Percentiles rank a stretch among this genome's conserved stretches.
These are phyloP conservation scores for Magnusiomyces tetraspermus DNA, from an alignment of 1,139 yeast species.

Conservation along the genomic window DNA sequence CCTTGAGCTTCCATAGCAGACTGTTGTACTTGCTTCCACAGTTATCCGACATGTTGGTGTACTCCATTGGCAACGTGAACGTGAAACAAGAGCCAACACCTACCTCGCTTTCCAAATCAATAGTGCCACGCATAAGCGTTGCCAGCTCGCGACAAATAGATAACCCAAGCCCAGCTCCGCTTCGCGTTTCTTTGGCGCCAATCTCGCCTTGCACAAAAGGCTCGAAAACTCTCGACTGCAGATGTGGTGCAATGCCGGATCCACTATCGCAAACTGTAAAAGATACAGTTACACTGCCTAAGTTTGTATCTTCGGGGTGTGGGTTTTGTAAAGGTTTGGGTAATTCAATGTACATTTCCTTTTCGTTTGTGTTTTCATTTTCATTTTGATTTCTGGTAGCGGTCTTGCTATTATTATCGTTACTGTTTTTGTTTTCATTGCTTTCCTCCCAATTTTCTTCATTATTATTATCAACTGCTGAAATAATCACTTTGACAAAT, in stretches of 20 bases:
- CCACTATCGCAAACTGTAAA: constrained; percentile 52
- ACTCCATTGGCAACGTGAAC: constrained; percentile 63
- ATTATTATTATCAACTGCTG: constrained; percentile 15
- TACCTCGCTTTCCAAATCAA: constrained; percentile 39
- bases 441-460: constrained; percentile 14
- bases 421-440: constrained; percentile 20
- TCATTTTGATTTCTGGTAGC: background rate
- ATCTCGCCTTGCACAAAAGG: constrained; percentile 95
- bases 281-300: constrained; percentile 24
- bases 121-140: constrained; percentile 9
- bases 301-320: constrained; percentile 85
- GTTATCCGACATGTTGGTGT: background rate
- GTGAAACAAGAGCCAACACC: constrained; percentile 73
- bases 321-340: constrained; percentile 85
- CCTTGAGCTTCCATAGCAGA: no score
- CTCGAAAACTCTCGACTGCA: constrained; percentile 78
- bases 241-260: constrained; percentile 75
- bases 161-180: constrained; percentile 89
- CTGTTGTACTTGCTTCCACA: background rate
- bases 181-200: constrained; percentile 73
- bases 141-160: constrained; percentile 79
- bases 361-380: constrained; percentile 42
- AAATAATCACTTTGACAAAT: constrained; percentile 54
- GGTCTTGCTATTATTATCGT: constrained; percentile 20
- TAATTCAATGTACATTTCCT: constrained; percentile 86